Base-by-base conservation (phyloP, 2,329 filamentous ascomycete species). In the Trichoderma harzianum region DNA sequence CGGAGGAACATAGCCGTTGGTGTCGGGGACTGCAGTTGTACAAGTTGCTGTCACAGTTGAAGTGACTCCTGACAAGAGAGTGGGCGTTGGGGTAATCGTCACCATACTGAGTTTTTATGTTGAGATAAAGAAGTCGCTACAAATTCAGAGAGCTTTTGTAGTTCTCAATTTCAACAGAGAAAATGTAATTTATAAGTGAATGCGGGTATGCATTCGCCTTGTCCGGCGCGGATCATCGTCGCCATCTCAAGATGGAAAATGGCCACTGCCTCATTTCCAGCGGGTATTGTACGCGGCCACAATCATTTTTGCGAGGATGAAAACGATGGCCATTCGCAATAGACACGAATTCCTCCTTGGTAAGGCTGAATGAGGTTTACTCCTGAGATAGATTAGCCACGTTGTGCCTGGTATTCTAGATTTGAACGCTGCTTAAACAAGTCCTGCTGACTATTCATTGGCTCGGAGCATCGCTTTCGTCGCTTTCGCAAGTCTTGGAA, bases 1-100 rank as follows among this genome's bases (percentile, higher is more conserved):
- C 18, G 74, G 36, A 10, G 80, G 79, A 7, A 81, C 79, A 69
- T 75, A 71, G 1, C 80, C 80, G 60, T 81, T 77, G 53, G 77
- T 76, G 12, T 72, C 79, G 3, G 80, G 80, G 3, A 80, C 74
- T 26, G 80, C 79, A 5, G 75, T 79, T n/a, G 74, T 80, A 58
- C 80, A 81, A 1, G n/a, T 26, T 16, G n/a, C 58, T 2, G 7
- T 16, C 3, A 36, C n/a, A 1, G 58, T 61, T 36, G 58, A 36
- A 36, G 58, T 14, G 30, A 12, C n/a, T 61, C 18, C 8, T 21
- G 16, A 16, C 18, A 61, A 61, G 11, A 36, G 58, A 24, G 30
- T 61, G 24, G 30, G n/a, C 12, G 58, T 61, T 7, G 32, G 10
- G n/a, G 18, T 34, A 21, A 34, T 36, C 5, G 32, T 16, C 32